Evolutionary conservation across 129 eudicot species (phyloP).

Genomic region (Artemisia annua): DNA sequence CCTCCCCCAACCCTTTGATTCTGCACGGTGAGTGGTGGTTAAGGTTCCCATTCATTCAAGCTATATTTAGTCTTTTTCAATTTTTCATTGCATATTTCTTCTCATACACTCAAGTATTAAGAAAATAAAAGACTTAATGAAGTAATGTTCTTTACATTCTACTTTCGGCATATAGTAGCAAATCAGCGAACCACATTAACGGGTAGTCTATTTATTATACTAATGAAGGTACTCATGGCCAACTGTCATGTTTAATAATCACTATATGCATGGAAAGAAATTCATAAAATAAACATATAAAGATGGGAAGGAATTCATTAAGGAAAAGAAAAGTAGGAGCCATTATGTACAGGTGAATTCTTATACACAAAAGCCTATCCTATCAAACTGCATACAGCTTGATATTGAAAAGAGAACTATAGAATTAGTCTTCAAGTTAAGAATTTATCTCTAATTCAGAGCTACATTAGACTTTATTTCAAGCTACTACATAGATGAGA

Average conservation of each 20-base stretch:
- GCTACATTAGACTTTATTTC: background rate
- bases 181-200: slow-evolving; percentile 5
- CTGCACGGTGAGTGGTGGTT: slow-evolving; percentile 3
- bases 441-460: no score
- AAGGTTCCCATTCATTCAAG: background rate
- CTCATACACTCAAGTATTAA: background rate
- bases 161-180: background rate
- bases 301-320: background rate
- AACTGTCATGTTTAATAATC: slow-evolving; percentile 3
- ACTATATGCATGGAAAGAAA: slow-evolving; percentile 6
- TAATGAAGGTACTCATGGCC: background rate
- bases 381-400: background rate
- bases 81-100: background rate
- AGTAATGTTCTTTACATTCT: background rate
- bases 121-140: background rate
- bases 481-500: background rate
- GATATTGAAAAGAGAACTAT: no score
- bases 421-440: no score
- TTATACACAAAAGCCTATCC: slow-evolving; percentile 13
- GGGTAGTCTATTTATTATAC: background rate
- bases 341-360: slow-evolving; percentile 5
- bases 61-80: background rate
- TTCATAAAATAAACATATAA: background rate
- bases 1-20: slow-evolving; percentile 15
- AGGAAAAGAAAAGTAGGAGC: background rate